Evolutionary conservation across 176 grass and related monocot species (phyloP), one percentile per base, ranked within the genome.

Genomic region (Carex parvula): DNA sequence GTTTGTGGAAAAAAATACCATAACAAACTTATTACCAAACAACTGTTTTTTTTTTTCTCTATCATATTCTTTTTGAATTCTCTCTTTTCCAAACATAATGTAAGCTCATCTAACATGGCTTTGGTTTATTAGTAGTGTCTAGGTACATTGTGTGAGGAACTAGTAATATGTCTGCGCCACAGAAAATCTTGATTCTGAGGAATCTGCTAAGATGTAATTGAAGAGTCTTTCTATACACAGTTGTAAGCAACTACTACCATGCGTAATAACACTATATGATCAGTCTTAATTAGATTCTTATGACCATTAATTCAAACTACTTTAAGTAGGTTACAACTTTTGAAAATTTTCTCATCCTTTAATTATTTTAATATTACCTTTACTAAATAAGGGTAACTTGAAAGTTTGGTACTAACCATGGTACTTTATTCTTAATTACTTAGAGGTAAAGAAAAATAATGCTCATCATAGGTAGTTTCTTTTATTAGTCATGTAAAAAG

Each of bases 221-320:
- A n/a, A n/a, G 22, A 26, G 21, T 17, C 22, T 30, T 14, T 32
- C 44, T 2, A 53, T 53, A 52, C 20, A 77, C 46, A 54, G 22
- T 56, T 77, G 50, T 77, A 77, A 56, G 46, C 73, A 55, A 77
- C 50, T 53, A 77, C 50, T 53, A 75, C n/a, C n/a, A 53, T 53
- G 70, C 26, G 26, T 52, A 52, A 52, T 75, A 53, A 75, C 64
- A 50, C 10, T 11, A 12, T 12, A 50, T 10, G 8, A 48, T 50
- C 46, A 37, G 29, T 37, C 30, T 55, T 77, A 54, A 55, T 76
- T 30, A 77, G 73, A 77, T 77, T 77, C 73, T 77, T 77, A 33
- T 33, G 73, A 56, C 50, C 73, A 77, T 77, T n/a, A n/a, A n/a
- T n/a, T 77, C 24, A 77, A 77, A 33, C 73, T 33, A 32, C 73